Percentiles rank a stretch among this genome's conserved stretches.
These are phyloP conservation scores for Musa schizocarpa DNA, from an alignment of 176 grass and related monocot species.

Conservation along the genomic window DNA sequence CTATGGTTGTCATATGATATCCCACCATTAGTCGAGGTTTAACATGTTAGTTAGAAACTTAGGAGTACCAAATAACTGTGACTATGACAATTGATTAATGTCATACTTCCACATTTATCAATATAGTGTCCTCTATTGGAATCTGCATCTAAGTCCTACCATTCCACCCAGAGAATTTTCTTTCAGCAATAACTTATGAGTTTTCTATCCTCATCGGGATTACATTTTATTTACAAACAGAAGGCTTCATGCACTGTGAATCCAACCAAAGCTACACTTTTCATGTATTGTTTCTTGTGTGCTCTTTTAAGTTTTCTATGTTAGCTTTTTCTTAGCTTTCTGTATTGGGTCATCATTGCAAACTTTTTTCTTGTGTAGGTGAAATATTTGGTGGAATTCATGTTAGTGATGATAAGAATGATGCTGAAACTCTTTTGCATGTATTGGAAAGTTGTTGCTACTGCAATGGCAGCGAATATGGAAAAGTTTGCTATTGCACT, in stretches of 20 bases:
- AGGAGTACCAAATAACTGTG: neutral
- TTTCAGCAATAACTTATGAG: too few relatives aligned
- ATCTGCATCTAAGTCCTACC: too few relatives aligned
- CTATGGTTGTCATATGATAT: neutral
- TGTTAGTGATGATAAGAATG: conserved; percentile 46
- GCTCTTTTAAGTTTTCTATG: neutral
- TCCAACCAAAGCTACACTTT: neutral
- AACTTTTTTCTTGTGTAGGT: conserved; percentile 30
- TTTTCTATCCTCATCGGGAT: neutral
- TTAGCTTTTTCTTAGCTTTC: neutral
- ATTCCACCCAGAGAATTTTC: too few relatives aligned
- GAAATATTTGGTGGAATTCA: conserved; percentile 82
- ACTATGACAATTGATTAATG: neutral
- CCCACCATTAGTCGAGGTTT: neutral
- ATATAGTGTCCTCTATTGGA: neutral
- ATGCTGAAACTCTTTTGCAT: conserved; percentile 47
- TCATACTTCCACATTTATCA: neutral
- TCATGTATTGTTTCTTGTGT: neutral
- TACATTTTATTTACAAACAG: neutral
- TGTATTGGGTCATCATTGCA: neutral
- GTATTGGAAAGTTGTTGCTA: conserved; percentile 57
- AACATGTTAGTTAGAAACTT: neutral
- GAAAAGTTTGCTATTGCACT: conserved; percentile 27
- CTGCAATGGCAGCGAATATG: conserved; percentile 25
- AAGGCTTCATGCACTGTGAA: neutral